Evolutionary conservation across 2,329 filamentous ascomycete species (phyloP).

Genomic region (Atkinsonella texensis): DNA sequence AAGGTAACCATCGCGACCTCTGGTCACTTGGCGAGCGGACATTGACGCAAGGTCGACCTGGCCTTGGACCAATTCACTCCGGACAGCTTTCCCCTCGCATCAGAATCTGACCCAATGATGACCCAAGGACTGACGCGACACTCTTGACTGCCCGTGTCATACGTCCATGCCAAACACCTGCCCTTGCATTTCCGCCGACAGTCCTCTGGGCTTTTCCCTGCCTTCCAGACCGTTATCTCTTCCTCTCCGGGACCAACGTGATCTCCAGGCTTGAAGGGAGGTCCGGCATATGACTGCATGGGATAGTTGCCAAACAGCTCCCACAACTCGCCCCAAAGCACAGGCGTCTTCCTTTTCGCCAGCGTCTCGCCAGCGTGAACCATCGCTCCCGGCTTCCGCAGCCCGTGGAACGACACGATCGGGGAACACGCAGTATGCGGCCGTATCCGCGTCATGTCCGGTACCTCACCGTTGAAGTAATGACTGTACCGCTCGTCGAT

Average conservation of each 20-base stretch:
- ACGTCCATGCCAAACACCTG: conserved; percentile 40
- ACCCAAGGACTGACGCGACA: conserved; percentile 40
- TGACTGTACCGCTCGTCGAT: conserved; percentile 41
- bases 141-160: conserved; percentile 24
- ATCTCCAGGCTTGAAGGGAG: conserved; percentile 27
- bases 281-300: conserved; percentile 24
- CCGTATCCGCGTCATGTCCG: conserved; percentile 35
- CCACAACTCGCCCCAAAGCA: conserved; percentile 40
- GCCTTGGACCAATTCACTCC: conserved; percentile 21
- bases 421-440: conserved; percentile 40
- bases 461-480: conserved; percentile 44
- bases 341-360: conserved; percentile 23
- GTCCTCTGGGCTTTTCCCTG: conserved; percentile 26
- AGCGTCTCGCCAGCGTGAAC: conserved; percentile 29
- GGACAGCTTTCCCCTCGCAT: conserved; percentile 10
- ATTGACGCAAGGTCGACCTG: conserved; percentile 13
- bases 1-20: not conserved
- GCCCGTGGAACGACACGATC: conserved; percentile 41
- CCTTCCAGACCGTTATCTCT: conserved; percentile 23
- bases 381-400: conserved; percentile 35
- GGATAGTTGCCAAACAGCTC: conserved; percentile 32
- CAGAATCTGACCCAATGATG: conserved; percentile 26
- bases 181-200: conserved; percentile 31
- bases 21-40: not conserved
- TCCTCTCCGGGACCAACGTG: conserved; percentile 39